A percentile compares a stretch with the other conserved stretches of the same genome.
These are phyloP conservation scores for Pleurotus cornucopiae DNA, from an alignment of 768 basidiomycete species.

Conservation along the genomic window DNA sequence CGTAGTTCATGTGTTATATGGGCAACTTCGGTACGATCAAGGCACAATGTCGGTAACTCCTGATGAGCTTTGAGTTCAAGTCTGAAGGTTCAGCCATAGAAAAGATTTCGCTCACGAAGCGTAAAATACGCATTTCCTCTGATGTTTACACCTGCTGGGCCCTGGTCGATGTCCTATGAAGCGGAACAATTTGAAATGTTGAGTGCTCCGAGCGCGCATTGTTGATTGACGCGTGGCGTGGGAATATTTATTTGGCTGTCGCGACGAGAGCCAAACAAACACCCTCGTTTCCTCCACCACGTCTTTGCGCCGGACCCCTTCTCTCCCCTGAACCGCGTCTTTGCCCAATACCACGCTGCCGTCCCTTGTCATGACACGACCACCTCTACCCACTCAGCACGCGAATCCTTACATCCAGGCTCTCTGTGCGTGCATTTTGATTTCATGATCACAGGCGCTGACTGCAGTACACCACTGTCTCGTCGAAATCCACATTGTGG, in stretches of 20 bases:
- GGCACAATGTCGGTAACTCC: neutral
- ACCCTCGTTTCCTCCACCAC: constrained; percentile 6
- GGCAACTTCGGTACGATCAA: no score
- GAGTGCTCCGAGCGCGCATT: neutral
- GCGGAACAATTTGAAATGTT: neutral
- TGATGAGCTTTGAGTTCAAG: neutral
- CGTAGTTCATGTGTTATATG: no score
- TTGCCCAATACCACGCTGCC: constrained; percentile 1
- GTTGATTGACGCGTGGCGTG: constrained; percentile 7
- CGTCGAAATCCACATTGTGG: neutral
- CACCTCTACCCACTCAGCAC: constrained; percentile 45
- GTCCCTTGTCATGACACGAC: constrained; percentile 36
- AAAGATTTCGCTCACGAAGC: neutral
- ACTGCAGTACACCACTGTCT: constrained; percentile 11
- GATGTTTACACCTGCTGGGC: no score
- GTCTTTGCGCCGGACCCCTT: neutral
- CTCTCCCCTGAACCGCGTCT: constrained; percentile 7
- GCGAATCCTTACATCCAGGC: constrained; percentile 48
- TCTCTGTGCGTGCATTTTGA: constrained; percentile 23
- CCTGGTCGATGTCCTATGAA: neutral
- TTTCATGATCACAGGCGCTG: constrained; percentile 5
- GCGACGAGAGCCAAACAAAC: neutral
- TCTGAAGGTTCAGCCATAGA: neutral
- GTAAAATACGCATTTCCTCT: neutral
- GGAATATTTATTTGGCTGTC: neutral